Conservation (phyloP, 2,329 filamentous ascomycete genomes). For the Botrytis aclada region DNA sequence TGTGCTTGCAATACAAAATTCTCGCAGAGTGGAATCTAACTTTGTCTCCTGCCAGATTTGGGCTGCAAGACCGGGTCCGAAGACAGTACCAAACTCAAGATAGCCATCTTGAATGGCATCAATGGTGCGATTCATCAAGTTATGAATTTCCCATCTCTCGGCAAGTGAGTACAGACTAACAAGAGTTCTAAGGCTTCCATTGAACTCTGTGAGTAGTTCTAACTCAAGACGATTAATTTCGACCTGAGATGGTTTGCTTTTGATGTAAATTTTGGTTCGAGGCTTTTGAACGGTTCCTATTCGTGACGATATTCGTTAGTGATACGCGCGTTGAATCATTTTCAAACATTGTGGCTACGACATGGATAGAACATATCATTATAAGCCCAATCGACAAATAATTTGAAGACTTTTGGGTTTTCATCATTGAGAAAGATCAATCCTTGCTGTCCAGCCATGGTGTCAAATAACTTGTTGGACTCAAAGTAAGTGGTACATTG, state of each 20-base stretch:
- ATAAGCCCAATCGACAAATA: conserved; percentile 24
- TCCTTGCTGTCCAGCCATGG: conserved; percentile 16
- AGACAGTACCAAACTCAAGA: conserved; percentile 23
- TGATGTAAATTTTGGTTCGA: conserved; percentile 6
- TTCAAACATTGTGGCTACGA: not conserved
- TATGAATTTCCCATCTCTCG: conserved; percentile 22
- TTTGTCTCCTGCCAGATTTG: conserved; percentile 22
- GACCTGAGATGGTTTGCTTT: not conserved
- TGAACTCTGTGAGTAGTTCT: conserved; percentile 20
- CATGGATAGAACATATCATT: not conserved
- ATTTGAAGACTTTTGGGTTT: conserved; percentile 19
- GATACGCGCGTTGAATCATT: not conserved
- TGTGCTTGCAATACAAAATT: conserved; percentile 25
- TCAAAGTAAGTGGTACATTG: conserved; percentile 23
- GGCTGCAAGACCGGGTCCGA: conserved; percentile 19
- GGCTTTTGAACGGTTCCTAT: conserved; percentile 15
- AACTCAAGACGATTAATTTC: conserved; percentile 12
- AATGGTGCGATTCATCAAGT: conserved; percentile 25
- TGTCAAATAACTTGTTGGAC: conserved; percentile 10
- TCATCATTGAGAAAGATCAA: conserved; percentile 22
- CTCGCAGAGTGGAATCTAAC: conserved; percentile 23
- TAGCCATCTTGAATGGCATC: conserved; percentile 28
- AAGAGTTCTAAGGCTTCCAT: conserved; percentile 19
- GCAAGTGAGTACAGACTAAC: conserved; percentile 23
- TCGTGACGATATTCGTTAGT: not conserved